Evolutionary conservation across 2,329 filamentous ascomycete genomes (phyloP), one percentile per base, ranked within the genome.

Genomic region (Monilinia vaccinii-corymbosi): DNA sequence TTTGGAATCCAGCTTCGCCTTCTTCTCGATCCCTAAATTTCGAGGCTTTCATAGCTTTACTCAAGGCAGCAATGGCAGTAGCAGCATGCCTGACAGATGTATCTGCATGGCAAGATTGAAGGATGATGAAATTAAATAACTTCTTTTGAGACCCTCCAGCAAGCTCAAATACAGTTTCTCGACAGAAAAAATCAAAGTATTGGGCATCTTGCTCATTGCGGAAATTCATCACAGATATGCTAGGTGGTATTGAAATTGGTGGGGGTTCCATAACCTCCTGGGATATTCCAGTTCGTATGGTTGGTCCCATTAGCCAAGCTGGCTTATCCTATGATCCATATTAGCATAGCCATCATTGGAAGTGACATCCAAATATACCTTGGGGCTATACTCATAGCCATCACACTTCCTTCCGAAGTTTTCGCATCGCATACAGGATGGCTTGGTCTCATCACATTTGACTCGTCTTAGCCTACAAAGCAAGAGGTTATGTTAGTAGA

Each of bases 101-200:
- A 25, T 66, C 63, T 4, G 61, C 47, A 21, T 55, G 53, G 42
- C 58, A 67, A 23, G 64, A 57, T 56, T 61, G 65, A 7, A 68
- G 60, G 16, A 67, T 46, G 5, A 68, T 56, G 31, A 50, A 31
- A 40, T 62, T 63, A 58, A 61, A 69, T 4, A 68, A 38, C 16
- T 47, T 50, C n/a, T 51, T 57, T n/a, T 62, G 55, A 45, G 51
- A 60, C 56, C 42, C 21, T 36, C 65, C 63, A 1, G 66, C 60
- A 5, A 68, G 50, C 23, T 66, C 62, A 23, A 48, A 55, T 4
- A 61, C 47, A 5, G 63, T 57, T 49, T 66, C 62, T 32, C 63
- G 58, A 46, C 60, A 60, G 47, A 67, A 69, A 36, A 63, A 51
- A 7, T 61, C 49, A 38, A 67, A 69, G 42, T 69, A 69, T 11